Conservation (phyloP, 2,329 filamentous ascomycete genomes). For the Fusarium longipes region DNA sequence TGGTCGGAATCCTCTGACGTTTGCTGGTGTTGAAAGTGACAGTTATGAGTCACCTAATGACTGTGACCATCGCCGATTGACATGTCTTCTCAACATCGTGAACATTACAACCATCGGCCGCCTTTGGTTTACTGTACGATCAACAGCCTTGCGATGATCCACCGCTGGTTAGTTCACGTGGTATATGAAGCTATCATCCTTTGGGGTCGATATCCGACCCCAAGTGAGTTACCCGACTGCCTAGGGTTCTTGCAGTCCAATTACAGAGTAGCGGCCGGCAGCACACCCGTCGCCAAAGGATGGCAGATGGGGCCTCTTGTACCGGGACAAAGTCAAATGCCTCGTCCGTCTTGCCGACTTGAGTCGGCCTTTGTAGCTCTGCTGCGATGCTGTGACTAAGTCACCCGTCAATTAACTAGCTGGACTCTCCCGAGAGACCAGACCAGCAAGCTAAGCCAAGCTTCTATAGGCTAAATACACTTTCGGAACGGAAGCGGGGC, state of each 20-base stretch:
- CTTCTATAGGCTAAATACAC: conserved; percentile 5
- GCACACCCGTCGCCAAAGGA: conserved; percentile 10
- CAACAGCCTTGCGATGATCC: conserved; percentile 13
- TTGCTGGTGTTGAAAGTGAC: conserved; percentile 11
- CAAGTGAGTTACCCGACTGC: conserved; percentile 17
- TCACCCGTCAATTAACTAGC: background rate
- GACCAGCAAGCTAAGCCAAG: conserved; percentile 9
- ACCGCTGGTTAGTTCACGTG: conserved; percentile 26
- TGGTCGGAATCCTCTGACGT: background rate
- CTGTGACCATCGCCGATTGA: conserved; percentile 18
- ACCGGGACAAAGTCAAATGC: conserved; percentile 34
- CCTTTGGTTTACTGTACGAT: conserved; percentile 7
- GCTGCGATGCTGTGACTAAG: background rate
- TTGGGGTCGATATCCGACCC: conserved; percentile 13
- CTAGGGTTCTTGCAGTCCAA: conserved; percentile 1
- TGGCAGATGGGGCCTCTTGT: conserved; percentile 15
- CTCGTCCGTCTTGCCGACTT: conserved; percentile 35
- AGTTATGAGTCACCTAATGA: conserved; percentile 2
- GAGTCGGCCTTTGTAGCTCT: conserved; percentile 19
- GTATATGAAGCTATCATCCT: conserved; percentile 8
- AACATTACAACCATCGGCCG: conserved; percentile 5
- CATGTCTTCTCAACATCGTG: background rate
- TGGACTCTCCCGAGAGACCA: conserved; percentile 15
- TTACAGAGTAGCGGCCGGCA: conserved; percentile 5
- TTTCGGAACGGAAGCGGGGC: conserved; percentile 26